phyloP scores from a whole-genome alignment of 2,329 filamentous ascomycete genomes.

The Microascus cirrosus region DNA sequence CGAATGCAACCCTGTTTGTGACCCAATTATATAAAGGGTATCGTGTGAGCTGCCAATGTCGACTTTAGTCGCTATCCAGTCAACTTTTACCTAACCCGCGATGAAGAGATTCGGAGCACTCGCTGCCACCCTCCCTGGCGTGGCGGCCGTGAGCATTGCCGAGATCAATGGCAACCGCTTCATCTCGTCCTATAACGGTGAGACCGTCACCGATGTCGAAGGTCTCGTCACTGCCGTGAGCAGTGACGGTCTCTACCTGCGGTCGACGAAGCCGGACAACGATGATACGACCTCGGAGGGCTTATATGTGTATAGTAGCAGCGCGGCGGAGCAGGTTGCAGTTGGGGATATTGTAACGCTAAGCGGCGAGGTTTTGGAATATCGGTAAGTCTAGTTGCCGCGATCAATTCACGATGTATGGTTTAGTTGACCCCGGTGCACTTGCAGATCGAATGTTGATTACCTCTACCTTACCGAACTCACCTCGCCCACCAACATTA shows the following conservation, averaged over 20 bases:
- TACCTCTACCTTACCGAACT: conserved; percentile 58
- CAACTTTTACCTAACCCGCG: conserved; percentile 5
- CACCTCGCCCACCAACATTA: conserved; percentile 38
- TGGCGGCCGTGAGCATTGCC: conserved; percentile 35
- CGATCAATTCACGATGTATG: background rate
- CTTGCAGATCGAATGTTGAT: conserved; percentile 33
- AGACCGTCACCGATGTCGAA: conserved; percentile 45
- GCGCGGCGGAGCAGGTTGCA: conserved; percentile 36
- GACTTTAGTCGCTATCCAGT: background rate
- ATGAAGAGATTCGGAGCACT: conserved; percentile 20
- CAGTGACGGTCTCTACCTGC: conserved; percentile 51
- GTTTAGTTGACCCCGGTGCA: conserved; percentile 4
- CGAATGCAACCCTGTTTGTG: background rate
- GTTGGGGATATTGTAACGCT: conserved; percentile 54
- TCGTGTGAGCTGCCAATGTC: background rate
- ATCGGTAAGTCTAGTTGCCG: conserved; percentile 23
- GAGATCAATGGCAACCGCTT: conserved; percentile 57
- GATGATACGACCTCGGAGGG: conserved; percentile 50
- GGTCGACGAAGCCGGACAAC: conserved; percentile 44
- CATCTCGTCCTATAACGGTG: conserved; percentile 47
- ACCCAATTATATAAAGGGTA: background rate
- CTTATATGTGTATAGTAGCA: conserved; percentile 51
- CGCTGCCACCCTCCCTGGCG: conserved; percentile 15
- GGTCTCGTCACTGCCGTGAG: conserved; percentile 56
- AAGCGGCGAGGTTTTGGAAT: conserved; percentile 47